Evolutionary conservation across 1,284 basidiomycete genomes (phyloP), one percentile per base, ranked within the genome.

Genomic region (Butyriboletus appendiculatus): DNA sequence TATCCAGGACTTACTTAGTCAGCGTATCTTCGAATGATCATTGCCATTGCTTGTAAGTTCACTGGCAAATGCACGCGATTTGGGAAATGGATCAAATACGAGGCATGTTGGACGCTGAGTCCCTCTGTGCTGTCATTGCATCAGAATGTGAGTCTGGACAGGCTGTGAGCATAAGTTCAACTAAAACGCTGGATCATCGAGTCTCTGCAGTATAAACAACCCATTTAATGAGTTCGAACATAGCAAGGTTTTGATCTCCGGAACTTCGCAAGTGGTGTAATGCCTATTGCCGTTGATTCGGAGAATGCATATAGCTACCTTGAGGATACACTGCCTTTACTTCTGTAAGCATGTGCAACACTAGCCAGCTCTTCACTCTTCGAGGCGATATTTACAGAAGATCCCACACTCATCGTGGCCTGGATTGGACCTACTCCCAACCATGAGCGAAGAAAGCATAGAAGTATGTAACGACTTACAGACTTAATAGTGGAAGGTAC

Each of bases 311-410:
- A 40, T 22, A 45, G 37, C 28, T 28, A 18, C 20, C 40, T 48
- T 18, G 49, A 51, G 35, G 48, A 42, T 28, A 59, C 62, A 64
- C 45, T 39, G 59, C 62, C 56, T 45, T 39, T 39, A 40, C 48
- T 50, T 59, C 48, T 59, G 33, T 10, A 15, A 35, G 18, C 11
- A 52, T 48, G 18, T 39, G 42, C 7, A 28, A 34, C 12, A 38
- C 16, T 38, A 28, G 49, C 16, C 37, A 30, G 38, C n/a, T 42
- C 30, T 28, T 28, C 38, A n/a, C 11, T 9, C 40, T 33, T 35
- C 33, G n/a, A 24, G 16, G 40, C 41, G 47, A 24, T 18, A 26
- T 38, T 34, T 18, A 33, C n/a, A 33, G 39, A 20, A n/a, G 33
- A 38, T 37, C 26, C n/a, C n/a, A 45, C 37, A 8, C 37, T 12